A percentile compares a stretch with the other conserved stretches of the same genome.
phyloP scores from a whole-genome alignment of 371 early-diverging fungal genomes.

The Zopfochytrium polystomum region DNA sequence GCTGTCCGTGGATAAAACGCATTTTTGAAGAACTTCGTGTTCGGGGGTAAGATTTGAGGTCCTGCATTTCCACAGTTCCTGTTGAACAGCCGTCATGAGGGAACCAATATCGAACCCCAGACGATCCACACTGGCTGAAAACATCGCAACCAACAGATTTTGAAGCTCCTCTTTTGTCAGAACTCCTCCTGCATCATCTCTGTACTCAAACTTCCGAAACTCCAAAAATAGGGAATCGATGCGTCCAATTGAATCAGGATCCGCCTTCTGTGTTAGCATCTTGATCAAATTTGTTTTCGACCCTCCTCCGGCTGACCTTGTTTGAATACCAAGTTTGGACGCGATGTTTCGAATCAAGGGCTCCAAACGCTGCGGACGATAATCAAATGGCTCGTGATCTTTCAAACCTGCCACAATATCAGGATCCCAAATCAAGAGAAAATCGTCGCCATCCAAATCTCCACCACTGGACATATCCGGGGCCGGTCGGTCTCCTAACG shows the following conservation, averaged over 20 bases:
- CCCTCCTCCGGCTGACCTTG: constrained; percentile 1
- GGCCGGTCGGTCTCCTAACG: constrained; percentile 18
- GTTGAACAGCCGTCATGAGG: constrained; percentile 3
- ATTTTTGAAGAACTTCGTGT: constrained; percentile 11
- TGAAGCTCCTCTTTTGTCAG: constrained; percentile 8
- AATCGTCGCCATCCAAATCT: constrained; percentile 37
- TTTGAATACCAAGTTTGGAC: constrained; percentile 12
- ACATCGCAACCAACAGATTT: constrained; percentile 18
- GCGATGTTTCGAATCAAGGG: constrained; percentile 4
- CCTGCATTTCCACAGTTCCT: constrained; percentile 3
- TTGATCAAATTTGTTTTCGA: constrained; percentile 5
- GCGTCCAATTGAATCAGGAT: constrained; percentile 1
- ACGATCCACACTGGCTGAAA: constrained; percentile 18
- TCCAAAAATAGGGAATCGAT: constrained; percentile 15
- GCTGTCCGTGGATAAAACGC: constrained; percentile 6
- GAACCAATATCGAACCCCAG: constrained; percentile 8
- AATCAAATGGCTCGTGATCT: constrained; percentile 12
- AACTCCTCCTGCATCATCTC: neutral
- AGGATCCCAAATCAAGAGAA: constrained; percentile 30
- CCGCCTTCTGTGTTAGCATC: neutral
- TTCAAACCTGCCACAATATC: constrained; percentile 11
- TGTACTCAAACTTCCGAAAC: constrained; percentile 16
- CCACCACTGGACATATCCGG: constrained; percentile 32
- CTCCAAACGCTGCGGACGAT: constrained; percentile 1
- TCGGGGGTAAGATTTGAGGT: neutral